Conservation (phyloP, 2,329 filamentous ascomycete genomes). For the Leptographium radiaticola region DNA sequence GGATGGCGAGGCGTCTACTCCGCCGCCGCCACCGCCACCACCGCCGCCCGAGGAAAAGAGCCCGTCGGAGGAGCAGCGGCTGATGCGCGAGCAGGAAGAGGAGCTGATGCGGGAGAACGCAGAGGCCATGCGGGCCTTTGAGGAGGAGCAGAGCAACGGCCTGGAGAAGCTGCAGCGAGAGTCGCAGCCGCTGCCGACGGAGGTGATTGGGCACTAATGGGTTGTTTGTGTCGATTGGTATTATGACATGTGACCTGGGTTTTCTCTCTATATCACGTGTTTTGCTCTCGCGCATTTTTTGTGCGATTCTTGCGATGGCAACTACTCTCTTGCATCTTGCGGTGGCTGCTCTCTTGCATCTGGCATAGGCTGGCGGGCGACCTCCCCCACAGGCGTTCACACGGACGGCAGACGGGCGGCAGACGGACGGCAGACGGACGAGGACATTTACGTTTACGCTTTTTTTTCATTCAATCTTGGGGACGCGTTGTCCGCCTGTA, state of each 20-base stretch:
- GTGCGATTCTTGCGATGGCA: too few species aligned
- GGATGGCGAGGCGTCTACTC: constrained; percentile 24
- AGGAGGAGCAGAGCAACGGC: constrained; percentile 16
- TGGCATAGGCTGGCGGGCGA: too few species aligned
- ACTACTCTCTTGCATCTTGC: too few species aligned
- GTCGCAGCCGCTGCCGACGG: background rate
- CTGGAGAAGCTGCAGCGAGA: background rate
- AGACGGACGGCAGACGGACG: too few species aligned
- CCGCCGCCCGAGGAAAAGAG: constrained; percentile 8
- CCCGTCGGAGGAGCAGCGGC: constrained; percentile 27
- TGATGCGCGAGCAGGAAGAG: constrained; percentile 36
- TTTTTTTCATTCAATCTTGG: background rate
- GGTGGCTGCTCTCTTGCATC: too few species aligned
- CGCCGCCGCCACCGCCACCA: constrained; percentile 23
- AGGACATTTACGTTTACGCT: background rate
- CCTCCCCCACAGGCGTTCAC: too few species aligned
- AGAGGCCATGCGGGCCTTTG: constrained; percentile 30
- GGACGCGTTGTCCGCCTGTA: background rate
- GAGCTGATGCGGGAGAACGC: constrained; percentile 39
- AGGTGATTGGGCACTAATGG: background rate
- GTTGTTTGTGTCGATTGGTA: too few species aligned
- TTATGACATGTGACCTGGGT: background rate
- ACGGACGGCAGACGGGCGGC: too few species aligned
- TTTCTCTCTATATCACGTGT: background rate
- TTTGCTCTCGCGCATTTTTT: background rate